Evolutionary conservation across 2,329 filamentous ascomycete species (phyloP).

Genomic region (Aspergillus sp.): DNA sequence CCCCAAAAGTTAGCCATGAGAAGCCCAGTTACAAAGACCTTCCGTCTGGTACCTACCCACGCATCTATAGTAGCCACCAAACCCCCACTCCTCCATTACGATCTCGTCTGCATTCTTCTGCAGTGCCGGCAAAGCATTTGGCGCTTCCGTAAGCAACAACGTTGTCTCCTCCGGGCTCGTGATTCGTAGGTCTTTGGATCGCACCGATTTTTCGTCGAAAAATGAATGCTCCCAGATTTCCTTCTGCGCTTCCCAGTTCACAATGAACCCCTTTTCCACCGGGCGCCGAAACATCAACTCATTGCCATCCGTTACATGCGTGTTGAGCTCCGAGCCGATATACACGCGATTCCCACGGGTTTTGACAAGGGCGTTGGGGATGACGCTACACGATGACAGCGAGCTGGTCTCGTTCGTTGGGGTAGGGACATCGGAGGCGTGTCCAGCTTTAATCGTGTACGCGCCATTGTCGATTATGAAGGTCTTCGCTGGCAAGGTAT

Average conservation of each 20-base stretch:
- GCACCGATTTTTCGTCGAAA: slow-evolving; percentile 65
- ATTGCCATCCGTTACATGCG: slow-evolving; percentile 80
- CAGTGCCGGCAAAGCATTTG: slow-evolving; percentile 75
- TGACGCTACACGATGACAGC: slow-evolving; percentile 57
- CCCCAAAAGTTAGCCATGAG: neutral
- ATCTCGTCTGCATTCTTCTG: slow-evolving; percentile 94
- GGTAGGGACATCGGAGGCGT: slow-evolving; percentile 50
- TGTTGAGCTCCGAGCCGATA: slow-evolving; percentile 70
- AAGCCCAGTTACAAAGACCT: neutral
- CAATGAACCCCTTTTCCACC: slow-evolving; percentile 90
- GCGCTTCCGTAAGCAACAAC: slow-evolving; percentile 79
- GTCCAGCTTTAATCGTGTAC: slow-evolving; percentile 86
- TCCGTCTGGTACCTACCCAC: slow-evolving; percentile 52
- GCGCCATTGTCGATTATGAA: slow-evolving; percentile 93
- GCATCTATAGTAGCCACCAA: slow-evolving; percentile 78
- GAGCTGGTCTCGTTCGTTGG: slow-evolving; percentile 37
- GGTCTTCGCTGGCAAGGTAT: slow-evolving; percentile 61
- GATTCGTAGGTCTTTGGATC: slow-evolving; percentile 44
- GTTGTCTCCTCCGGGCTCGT: slow-evolving; percentile 75
- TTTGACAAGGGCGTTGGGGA: slow-evolving; percentile 87
- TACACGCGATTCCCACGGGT: slow-evolving; percentile 77
- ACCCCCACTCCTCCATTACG: slow-evolving; percentile 95
- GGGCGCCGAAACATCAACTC: slow-evolving; percentile 84
- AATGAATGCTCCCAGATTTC: slow-evolving; percentile 94
- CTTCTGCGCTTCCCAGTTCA: slow-evolving; percentile 95